phyloP scores from a whole-genome alignment of 1,284 basidiomycete genomes.

The Puccinia novopanici region DNA sequence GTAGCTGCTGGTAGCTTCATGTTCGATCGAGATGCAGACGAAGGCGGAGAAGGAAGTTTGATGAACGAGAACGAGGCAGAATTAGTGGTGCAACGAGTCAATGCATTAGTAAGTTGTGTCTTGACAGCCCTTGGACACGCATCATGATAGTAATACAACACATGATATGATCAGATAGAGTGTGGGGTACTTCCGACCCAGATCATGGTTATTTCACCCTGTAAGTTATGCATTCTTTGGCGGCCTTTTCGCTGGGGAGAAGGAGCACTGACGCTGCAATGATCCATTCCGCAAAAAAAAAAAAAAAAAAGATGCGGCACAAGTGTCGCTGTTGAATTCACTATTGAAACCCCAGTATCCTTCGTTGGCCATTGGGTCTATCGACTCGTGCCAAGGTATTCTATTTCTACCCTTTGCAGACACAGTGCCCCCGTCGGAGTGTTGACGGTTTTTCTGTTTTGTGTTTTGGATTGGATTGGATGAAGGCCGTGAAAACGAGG shows the following conservation, averaged over 20 bases:
- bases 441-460: background rate
- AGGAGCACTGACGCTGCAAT: background rate
- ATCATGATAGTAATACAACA: no score
- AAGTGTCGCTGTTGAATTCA: conserved; percentile 76
- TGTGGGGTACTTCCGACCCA: conserved; percentile 72
- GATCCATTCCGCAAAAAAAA: background rate
- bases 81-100: conserved; percentile 78
- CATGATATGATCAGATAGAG: conserved; percentile 63
- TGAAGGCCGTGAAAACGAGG: conserved; percentile 63
- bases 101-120: conserved; percentile 67
- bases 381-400: conserved; percentile 40
- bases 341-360: conserved; percentile 72
- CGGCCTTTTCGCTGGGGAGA: background rate
- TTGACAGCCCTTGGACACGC: background rate
- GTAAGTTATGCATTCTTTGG: conserved; percentile 61
- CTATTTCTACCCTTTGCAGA: no score
- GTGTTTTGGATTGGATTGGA: background rate
- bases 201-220: conserved; percentile 85
- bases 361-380: conserved; percentile 67
- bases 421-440: background rate
- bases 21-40: conserved; percentile 69
- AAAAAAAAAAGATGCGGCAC: conserved; percentile 72
- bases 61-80: conserved; percentile 90
- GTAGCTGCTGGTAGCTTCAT: conserved; percentile 79
- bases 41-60: conserved; percentile 73